phyloP scores from a whole-genome alignment of 1,139 yeast genomes.

The Kurtzmaniella quercitrusa region DNA sequence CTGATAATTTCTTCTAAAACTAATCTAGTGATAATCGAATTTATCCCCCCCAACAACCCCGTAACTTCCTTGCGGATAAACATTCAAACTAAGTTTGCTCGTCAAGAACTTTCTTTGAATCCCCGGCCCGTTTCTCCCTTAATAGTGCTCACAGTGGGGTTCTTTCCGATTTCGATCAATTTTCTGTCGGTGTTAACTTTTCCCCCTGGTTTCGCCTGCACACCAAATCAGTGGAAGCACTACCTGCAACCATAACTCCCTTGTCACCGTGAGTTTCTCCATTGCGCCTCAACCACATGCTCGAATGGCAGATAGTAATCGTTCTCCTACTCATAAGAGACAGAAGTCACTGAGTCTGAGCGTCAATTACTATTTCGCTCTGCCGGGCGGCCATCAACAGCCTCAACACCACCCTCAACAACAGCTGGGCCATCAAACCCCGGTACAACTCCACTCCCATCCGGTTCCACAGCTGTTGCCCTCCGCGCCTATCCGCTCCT shows the following conservation, averaged over 20 bases:
- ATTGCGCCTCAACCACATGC: conserved; percentile 5
- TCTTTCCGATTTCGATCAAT: too few species aligned
- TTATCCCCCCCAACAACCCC: background rate
- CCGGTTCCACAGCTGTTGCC: conserved; percentile 3
- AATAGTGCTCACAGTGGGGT: too few species aligned
- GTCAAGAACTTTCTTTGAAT: too few species aligned
- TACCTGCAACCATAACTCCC: conserved; percentile 2
- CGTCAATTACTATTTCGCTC: conserved; percentile 13
- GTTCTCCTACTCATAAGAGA: conserved; percentile 30
- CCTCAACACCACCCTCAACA: conserved; percentile 9
- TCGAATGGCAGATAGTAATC: conserved; percentile 12
- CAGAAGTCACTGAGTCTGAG: conserved; percentile 41
- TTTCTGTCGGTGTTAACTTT: background rate
- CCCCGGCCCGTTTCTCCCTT: too few species aligned
- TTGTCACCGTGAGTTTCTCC: conserved; percentile 9
- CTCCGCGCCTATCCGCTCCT: background rate
- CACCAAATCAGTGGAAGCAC: background rate
- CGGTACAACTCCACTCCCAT: conserved; percentile 5
- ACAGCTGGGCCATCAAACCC: conserved; percentile 4
- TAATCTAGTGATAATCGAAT: too few species aligned
- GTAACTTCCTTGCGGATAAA: too few species aligned
- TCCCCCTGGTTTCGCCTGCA: conserved; percentile 3
- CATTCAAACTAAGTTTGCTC: too few species aligned
- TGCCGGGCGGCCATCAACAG: conserved; percentile 9
- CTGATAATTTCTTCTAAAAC: too few species aligned